Base-by-base conservation (phyloP, 306 rosid species). In the Dicorynia guianensis region DNA sequence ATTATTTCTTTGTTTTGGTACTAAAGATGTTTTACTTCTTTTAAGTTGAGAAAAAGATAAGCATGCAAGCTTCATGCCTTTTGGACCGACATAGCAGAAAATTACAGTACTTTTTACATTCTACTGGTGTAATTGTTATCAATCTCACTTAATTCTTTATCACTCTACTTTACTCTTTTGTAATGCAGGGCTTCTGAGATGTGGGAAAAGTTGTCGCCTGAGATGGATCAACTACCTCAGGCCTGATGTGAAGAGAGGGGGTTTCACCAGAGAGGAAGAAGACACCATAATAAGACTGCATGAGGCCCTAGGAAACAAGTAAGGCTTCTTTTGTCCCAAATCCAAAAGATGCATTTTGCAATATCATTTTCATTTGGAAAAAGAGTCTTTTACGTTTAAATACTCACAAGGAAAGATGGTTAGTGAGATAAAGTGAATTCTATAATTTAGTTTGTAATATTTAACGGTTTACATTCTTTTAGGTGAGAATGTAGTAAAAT, bases 181-280 rank as follows among this genome's bases (percentile, higher is more conserved):
- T 69, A 56, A 15, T 64, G 11, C 68, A 95, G 98, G 98, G 44
- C 82, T 95, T 60, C 52, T 78, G 25, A 48, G 98, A 69, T 95
- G 98, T 67, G 98, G 98, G 3, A 95, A 95, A 76, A 95, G 98
- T 67, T 95, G 98, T 76, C 97, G 98, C 30, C 49, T 95, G 80
- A 95, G 98, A 86, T 95, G 98, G 98, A 92, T 95, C 59, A 95
- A 95, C 79, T 95, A 95, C 80, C 92, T 95, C 5, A 87, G 97
- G 56, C 98, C 98, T 13, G 98, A 95, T 75, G 80, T 95, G 18
- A 95, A 95, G 83, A 80, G 98, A 59, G 98, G 98, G 44, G 85
- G 86, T 73, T 90, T 95, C 71, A 90, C 92, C 0, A 5, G 19
- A 42, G 91, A 89, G 49, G 98, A 95, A 77, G 97, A 95, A 39